phyloP scores from a whole-genome alignment of 441 rosid genomes.

The Mallotus repandus region DNA sequence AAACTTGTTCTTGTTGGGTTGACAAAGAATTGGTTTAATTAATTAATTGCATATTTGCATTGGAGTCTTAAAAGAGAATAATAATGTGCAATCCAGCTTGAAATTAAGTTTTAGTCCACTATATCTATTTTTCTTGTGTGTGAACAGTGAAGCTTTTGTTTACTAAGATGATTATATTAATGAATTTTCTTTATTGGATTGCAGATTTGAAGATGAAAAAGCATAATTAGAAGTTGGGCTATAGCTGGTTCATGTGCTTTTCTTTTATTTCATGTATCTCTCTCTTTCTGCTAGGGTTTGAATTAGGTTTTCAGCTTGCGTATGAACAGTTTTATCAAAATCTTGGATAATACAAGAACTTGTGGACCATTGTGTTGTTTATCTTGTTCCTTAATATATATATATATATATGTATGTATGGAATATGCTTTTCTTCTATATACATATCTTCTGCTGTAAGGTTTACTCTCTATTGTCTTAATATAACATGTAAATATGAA shows the following conservation, averaged over 20 bases:
- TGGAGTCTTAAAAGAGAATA: neutral
- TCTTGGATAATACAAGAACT: conserved; percentile 11
- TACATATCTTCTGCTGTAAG: neutral
- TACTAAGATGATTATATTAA: conserved; percentile 7
- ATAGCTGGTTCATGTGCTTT: conserved; percentile 14
- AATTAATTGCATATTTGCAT: neutral
- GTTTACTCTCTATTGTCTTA: no score
- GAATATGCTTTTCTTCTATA: conserved; percentile 7
- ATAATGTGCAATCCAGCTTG: neutral
- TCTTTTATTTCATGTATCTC: neutral
- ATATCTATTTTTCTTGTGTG: conserved; percentile 12
- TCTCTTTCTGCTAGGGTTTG: conserved; percentile 18
- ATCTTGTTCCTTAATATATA: conserved; percentile 12
- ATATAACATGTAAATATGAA: neutral
- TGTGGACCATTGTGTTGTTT: conserved; percentile 4
- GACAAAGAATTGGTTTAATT: neutral
- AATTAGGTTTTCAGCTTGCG: conserved; percentile 8
- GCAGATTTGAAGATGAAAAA: conserved; percentile 59
- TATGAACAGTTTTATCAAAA: conserved; percentile 2
- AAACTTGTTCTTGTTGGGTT: neutral
- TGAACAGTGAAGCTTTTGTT: conserved; percentile 22
- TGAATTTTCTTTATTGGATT: conserved; percentile 21
- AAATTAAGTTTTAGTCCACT: neutral
- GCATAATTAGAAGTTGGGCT: conserved; percentile 13
- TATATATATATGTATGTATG: conserved; percentile 9